Conservation (phyloP, 306 rosid genomes). For the Citrullus mucosospermus region DNA sequence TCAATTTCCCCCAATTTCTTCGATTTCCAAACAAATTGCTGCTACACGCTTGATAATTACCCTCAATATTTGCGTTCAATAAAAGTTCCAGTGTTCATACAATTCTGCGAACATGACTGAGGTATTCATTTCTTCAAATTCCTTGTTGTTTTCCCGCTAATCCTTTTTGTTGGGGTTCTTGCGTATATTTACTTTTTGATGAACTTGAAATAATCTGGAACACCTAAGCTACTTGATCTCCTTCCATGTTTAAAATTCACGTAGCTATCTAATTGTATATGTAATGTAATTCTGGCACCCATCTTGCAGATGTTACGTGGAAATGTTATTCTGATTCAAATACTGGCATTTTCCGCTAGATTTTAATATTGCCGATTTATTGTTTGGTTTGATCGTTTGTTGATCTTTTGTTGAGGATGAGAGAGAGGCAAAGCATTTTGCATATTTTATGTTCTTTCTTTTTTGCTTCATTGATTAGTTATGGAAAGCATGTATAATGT, state of each 20-base stretch:
- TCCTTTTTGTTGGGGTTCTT: background rate
- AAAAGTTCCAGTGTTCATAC: background rate
- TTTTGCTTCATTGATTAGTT: background rate
- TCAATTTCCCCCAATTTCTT: background rate
- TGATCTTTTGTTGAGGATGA: background rate
- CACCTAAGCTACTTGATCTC: background rate
- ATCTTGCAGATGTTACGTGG: background rate
- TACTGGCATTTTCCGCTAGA: too few relatives aligned
- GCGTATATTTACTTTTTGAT: background rate
- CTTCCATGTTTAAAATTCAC: background rate
- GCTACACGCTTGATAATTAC: background rate
- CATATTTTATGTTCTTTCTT: background rate
- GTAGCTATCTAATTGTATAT: background rate
- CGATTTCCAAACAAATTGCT: background rate
- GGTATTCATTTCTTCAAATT: constrained; percentile 18
- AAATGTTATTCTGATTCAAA: background rate
- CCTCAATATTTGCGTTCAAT: background rate
- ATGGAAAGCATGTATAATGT: background rate
- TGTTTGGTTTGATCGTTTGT: background rate
- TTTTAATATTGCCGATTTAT: background rate
- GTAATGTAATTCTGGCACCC: background rate
- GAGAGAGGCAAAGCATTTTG: background rate
- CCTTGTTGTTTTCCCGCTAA: background rate
- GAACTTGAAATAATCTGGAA: background rate
- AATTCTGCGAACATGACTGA: constrained; percentile 57